These are phyloP conservation scores for Eleusine indica DNA, from an alignment of 176 grass and related monocot species.

Conservation along the genomic window DNA sequence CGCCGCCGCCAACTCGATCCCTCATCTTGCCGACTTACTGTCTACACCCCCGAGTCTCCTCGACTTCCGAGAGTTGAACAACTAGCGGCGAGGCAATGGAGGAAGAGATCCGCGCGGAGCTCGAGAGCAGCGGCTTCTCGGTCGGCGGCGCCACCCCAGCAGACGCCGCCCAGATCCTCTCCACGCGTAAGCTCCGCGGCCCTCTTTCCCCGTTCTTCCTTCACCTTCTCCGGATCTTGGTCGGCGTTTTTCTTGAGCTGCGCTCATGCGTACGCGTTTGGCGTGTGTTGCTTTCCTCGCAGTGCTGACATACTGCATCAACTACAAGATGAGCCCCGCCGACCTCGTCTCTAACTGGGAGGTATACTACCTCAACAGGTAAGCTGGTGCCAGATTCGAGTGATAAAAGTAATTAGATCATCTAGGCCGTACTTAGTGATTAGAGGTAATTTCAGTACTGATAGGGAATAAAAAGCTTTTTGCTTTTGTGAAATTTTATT, in stretches of 20 bases:
- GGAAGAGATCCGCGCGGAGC: slow-evolving; percentile 80
- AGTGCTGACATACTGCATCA: slow-evolving; percentile 98
- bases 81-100: slow-evolving; percentile 55
- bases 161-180: slow-evolving; percentile 65
- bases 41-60: background rate
- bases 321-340: slow-evolving; percentile 79
- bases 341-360: slow-evolving; percentile 93
- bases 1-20: background rate
- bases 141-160: slow-evolving; percentile 62
- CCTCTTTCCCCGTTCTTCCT: background rate
- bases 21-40: background rate
- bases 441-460: background rate
- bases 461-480: background rate
- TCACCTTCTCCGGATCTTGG: background rate
- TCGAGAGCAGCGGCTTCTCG: slow-evolving; percentile 73
- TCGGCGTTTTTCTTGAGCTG: slow-evolving; percentile 3
- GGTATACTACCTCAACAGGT: slow-evolving; percentile 92
- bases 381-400: slow-evolving; percentile 8
- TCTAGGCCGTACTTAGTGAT: background rate
- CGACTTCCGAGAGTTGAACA: background rate
- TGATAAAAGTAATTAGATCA: background rate
- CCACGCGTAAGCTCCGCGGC: slow-evolving; percentile 53
- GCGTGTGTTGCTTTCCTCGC: background rate
- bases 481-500: background rate
- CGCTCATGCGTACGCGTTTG: background rate